Base-by-base conservation (phyloP, 257 asterid species). In the Solanum paucissectum region DNA sequence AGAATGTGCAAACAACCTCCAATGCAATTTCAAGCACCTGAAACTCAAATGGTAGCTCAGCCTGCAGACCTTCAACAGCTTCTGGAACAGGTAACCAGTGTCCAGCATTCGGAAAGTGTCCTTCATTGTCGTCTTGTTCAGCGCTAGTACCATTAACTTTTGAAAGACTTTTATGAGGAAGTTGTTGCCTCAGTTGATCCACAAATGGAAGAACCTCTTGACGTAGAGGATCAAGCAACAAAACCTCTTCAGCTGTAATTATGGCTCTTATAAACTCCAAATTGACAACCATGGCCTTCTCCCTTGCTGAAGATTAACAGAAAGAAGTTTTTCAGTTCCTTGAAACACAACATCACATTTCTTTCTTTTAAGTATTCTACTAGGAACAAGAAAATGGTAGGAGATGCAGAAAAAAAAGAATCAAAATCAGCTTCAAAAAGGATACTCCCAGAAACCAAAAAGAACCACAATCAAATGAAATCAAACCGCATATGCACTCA, bases 161-260 rank as follows among this genome's bases (percentile, higher is more conserved):
- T 75, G 77, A 72, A 71, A 90, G 88, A 87, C 87, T 91, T 90
- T 91, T 93, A 23, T 87, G 93, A 10, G 95, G 98, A 85, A 96
- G 90, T 90, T 94, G 98, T 44, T 94, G 95, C 91, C 95, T 97
- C 86, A 97, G 96, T 93, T 95, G 98, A 92, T 94, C 99, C 87
- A 96, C 98, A 87, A 97, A 97, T 25, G 99, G 99, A 91, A 97
- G 96, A 88, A 95, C 99, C 94, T 97, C 99, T 86, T 96, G 98
- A 58, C 96, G 92, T 87, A 96, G 91, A 91, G 99, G 99, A 88
- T 97, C 98, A 72, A 97, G 99, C 89, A 97, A 90, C 92, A 97
- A 87, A 46, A 97, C 96, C 91, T 97, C 99, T 88, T 97, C 99
- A 2, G 99, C 99, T 16, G 98, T 95, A 90, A 97, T 92, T 86